phyloP scores from a whole-genome alignment of 139 green algal genomes.

The Coelastrella sp. region DNA sequence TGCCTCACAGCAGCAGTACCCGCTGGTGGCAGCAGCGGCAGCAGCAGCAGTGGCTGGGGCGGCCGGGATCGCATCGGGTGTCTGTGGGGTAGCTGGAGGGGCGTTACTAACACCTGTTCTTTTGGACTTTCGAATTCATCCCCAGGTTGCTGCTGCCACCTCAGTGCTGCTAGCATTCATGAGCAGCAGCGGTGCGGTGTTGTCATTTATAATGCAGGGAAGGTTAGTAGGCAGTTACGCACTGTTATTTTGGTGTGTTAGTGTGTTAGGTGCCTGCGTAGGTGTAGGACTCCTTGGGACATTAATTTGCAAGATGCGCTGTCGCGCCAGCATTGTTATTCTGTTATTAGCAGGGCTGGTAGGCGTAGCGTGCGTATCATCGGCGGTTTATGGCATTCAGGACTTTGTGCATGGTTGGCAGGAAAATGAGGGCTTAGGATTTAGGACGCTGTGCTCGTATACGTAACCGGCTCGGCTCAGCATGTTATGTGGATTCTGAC shows the following conservation, averaged over 20 bases:
- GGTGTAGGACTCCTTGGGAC: neutral
- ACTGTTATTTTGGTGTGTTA: neutral
- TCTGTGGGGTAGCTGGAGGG: neutral
- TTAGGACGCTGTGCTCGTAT: slow-evolving; percentile 31
- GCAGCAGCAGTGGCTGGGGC: neutral
- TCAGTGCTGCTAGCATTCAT: slow-evolving; percentile 19
- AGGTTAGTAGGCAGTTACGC: slow-evolving; percentile 13
- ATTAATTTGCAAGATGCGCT: neutral
- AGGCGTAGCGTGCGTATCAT: neutral
- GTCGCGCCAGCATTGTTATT: neutral
- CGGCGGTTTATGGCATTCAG: neutral
- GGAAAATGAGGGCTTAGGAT: slow-evolving; percentile 7
- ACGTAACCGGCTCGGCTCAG: neutral
- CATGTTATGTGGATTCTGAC: too few species aligned
- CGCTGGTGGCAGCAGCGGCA: neutral
- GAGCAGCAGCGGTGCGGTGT: slow-evolving; percentile 1
- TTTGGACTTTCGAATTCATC: neutral
- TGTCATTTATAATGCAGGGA: slow-evolving; percentile 34
- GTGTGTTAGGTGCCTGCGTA: neutral
- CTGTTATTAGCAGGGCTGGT: slow-evolving; percentile 1
- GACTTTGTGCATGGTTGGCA: neutral
- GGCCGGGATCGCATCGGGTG: neutral
- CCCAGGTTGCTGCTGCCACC: slow-evolving; percentile 23
- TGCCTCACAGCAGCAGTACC: neutral
- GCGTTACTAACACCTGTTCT: neutral